A percentile compares a stretch with the other conserved stretches of the same genome.
These are phyloP conservation scores for Russula lepida DNA, from an alignment of 768 basidiomycete genomes.

Conservation along the genomic window DNA sequence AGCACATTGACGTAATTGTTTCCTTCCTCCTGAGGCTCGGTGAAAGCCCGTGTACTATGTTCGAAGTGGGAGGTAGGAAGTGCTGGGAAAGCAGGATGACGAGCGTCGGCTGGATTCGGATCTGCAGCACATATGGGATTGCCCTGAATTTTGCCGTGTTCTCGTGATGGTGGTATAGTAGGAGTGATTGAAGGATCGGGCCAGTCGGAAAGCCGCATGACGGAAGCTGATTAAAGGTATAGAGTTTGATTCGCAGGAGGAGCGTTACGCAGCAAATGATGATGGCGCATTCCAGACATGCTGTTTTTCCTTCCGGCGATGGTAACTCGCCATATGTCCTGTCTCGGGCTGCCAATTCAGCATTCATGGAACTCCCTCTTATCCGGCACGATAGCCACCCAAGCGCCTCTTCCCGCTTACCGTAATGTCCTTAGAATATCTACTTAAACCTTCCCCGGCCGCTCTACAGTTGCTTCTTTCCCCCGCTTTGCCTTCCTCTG, in stretches of 20 bases:
- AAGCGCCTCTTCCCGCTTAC: conserved; percentile 18
- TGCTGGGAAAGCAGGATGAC: background rate
- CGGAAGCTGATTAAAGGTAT: conserved; percentile 23
- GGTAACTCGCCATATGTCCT: conserved; percentile 16
- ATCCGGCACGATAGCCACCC: conserved; percentile 14
- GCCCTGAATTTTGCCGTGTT: conserved; percentile 10
- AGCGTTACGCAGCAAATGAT: conserved; percentile 7
- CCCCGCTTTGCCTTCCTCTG: background rate
- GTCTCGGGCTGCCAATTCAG: conserved; percentile 17
- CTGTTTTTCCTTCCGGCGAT: conserved; percentile 9
- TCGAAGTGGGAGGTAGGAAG: background rate
- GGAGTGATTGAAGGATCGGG: conserved; percentile 5
- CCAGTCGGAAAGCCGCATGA: conserved; percentile 12
- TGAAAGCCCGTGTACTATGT: conserved; percentile 10
- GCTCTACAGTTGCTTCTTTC: conserved; percentile 1
- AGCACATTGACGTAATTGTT: conserved; percentile 14
- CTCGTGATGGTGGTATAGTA: background rate
- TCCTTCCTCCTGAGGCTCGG: background rate
- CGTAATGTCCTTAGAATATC: conserved; percentile 18
- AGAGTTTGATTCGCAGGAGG: conserved; percentile 21
- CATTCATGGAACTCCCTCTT: conserved; percentile 18
- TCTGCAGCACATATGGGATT: background rate
- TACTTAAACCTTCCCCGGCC: conserved; percentile 15
- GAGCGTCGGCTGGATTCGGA: background rate
- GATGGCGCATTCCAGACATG: conserved; percentile 1